Conservation (phyloP, 805 yeast genomes). For the Candida methanosorbosa region DNA sequence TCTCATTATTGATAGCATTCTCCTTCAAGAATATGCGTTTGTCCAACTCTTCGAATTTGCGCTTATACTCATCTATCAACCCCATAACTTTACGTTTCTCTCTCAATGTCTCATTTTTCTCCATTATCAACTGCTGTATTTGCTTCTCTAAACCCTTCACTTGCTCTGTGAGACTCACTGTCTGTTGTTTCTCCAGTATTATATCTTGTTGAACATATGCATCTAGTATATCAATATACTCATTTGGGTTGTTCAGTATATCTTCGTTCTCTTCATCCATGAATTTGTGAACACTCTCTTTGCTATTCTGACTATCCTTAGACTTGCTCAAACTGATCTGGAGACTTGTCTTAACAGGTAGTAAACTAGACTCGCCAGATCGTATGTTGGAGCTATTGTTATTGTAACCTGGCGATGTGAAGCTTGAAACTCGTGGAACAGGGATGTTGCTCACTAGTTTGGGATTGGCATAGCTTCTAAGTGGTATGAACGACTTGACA, state of each 20-base stretch:
- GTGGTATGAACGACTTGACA: no score
- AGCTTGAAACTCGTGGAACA: no score
- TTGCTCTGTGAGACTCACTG: constrained; percentile 8
- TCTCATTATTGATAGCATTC: constrained; percentile 12
- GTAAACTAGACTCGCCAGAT: no score
- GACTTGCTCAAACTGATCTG: no score
- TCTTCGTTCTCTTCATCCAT: no score
- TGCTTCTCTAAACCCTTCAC: constrained; percentile 4
- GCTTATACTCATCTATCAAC: constrained; percentile 8
- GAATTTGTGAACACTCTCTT: no score
- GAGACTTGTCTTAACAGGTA: no score
- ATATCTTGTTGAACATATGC: constrained; percentile 16
- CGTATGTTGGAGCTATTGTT: no score
- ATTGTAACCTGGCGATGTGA: no score
- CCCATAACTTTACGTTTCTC: constrained; percentile 10
- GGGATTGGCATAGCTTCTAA: no score
- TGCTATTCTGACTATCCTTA: no score
- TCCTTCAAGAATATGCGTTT: constrained; percentile 11
- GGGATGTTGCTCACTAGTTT: no score
- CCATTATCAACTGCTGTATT: constrained; percentile 12
- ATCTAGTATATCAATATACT: constrained; percentile 13
- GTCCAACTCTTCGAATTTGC: constrained; percentile 11
- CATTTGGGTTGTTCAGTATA: constrained; percentile 9
- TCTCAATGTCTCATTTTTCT: constrained; percentile 11
- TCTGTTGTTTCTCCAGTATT: constrained; percentile 14